Conservation (phyloP, 2,329 filamentous ascomycete species). For the Exserohilum turcica region DNA sequence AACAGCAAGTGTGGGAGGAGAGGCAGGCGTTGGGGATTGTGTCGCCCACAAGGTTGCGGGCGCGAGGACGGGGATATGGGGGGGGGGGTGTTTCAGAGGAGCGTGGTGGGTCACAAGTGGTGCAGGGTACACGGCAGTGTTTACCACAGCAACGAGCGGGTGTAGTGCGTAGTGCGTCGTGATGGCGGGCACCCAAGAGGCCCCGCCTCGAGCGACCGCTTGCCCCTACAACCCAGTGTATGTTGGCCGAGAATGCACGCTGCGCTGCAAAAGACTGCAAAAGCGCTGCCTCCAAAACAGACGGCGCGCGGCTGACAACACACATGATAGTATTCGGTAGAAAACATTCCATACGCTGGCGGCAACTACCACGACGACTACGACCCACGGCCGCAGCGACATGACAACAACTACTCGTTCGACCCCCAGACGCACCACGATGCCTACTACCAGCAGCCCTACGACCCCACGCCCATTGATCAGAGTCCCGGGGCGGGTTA, state of each 20-base stretch:
- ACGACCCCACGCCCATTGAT: constrained; percentile 70
- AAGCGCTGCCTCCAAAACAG: background rate
- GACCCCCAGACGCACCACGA: constrained; percentile 87
- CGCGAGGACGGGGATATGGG: constrained; percentile 20
- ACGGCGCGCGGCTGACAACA: constrained; percentile 1
- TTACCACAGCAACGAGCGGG: constrained; percentile 41
- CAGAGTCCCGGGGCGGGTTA: constrained; percentile 61
- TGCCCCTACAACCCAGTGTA: constrained; percentile 85
- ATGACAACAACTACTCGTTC: constrained; percentile 70
- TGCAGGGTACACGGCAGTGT: constrained; percentile 26
- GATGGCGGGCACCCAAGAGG: constrained; percentile 7
- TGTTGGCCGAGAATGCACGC: constrained; percentile 46
- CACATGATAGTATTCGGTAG: constrained; percentile 66
- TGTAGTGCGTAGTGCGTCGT: constrained; percentile 8
- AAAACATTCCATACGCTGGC: constrained; percentile 70
- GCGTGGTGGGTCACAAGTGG: constrained; percentile 31
- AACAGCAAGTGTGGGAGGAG: constrained; percentile 10
- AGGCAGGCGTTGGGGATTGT: constrained; percentile 27
- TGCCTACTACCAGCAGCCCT: constrained; percentile 82
- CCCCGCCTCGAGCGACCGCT: constrained; percentile 70
- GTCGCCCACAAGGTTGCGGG: constrained; percentile 17
- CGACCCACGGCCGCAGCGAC: constrained; percentile 54
- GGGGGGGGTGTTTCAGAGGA: constrained; percentile 33
- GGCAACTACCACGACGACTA: constrained; percentile 63
- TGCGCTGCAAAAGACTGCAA: constrained; percentile 1